A percentile compares a stretch with the other conserved stretches of the same genome.
Evolutionary conservation across 1,139 yeast genomes (phyloP).

Genomic region (Diutina mesorugosa): DNA sequence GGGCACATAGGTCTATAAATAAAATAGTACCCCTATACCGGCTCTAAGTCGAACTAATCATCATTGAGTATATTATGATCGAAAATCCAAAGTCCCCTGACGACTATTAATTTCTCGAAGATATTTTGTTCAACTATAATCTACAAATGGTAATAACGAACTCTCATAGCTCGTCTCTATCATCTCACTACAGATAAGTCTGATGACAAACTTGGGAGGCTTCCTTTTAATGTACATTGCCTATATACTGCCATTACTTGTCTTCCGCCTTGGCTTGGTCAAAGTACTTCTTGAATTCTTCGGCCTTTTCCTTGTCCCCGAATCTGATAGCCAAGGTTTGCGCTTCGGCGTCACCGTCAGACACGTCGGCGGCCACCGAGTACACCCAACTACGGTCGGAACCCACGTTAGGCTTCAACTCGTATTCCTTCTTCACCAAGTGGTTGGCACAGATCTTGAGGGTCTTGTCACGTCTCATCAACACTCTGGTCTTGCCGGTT

Average conservation of each 20-base stretch:
- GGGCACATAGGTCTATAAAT: no score
- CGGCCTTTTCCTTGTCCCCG: conserved; percentile 95
- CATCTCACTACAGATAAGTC: no score
- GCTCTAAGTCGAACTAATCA: no score
- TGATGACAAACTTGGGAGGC: no score
- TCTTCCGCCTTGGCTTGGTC: conserved; percentile 56
- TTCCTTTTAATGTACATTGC: background rate
- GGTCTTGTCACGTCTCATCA: conserved; percentile 99
- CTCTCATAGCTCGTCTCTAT: no score
- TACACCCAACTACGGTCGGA: conserved; percentile 98
- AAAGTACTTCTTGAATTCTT: conserved; percentile 84
- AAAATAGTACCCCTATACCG: no score
- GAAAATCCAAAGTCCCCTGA: no score
- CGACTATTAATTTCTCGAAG: no score
- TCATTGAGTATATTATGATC: no score
- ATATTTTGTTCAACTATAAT: no score
- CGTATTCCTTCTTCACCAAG: conserved; percentile 74
- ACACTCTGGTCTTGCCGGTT: conserved; percentile 68
- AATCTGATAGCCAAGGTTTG: conserved; percentile 94
- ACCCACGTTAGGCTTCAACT: conserved; percentile 85
- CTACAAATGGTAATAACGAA: no score
- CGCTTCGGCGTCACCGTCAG: conserved; percentile 95
- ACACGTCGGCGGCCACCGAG: conserved; percentile 84
- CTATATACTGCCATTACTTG: conserved; percentile 3
- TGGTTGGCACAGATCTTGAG: conserved; percentile 97